Percentiles rank a stretch among this genome's conserved stretches.
phyloP scores from a whole-genome alignment of 2,329 filamentous ascomycete genomes.

The Aspergillus bombycis region DNA sequence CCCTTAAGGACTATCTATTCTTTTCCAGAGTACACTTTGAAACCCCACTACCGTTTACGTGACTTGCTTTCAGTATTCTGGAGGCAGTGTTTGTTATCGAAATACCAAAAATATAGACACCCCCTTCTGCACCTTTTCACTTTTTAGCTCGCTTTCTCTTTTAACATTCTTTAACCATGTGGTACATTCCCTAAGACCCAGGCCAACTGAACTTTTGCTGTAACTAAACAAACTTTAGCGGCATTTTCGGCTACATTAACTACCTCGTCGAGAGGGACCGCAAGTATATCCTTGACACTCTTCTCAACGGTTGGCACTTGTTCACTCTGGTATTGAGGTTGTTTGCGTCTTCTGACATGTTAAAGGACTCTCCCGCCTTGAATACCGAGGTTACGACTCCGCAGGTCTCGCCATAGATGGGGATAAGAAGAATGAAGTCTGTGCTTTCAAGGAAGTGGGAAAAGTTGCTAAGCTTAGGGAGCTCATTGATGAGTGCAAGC shows the following conservation, averaged over 20 bases:
- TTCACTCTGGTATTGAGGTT: neutral
- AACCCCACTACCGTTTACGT: neutral
- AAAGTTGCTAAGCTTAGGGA: conserved; percentile 97
- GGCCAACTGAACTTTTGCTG: neutral
- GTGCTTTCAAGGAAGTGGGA: conserved; percentile 98
- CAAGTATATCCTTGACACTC: conserved; percentile 91
- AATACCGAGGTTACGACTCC: conserved; percentile 98
- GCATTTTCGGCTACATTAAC: conserved; percentile 89
- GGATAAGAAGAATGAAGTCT: conserved; percentile 97
- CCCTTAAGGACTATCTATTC: neutral
- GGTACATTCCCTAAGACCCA: conserved; percentile 29
- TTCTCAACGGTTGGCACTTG: conserved; percentile 80
- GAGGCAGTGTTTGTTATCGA: neutral
- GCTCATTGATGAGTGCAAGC: conserved; percentile 80
- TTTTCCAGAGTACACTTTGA: neutral
- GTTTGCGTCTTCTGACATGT: neutral
- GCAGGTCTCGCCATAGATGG: conserved; percentile 94
- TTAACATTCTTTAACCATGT: conserved; percentile 32
- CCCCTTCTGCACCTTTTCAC: neutral
- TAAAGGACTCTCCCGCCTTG: conserved; percentile 85
- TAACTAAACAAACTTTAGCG: conserved; percentile 31
- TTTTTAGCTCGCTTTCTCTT: neutral
- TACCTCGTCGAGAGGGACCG: conserved; percentile 99
- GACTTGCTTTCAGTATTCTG: neutral
- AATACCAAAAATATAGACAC: neutral